These are phyloP conservation scores for Eimeria praecox DNA, from an alignment of 169 alveolate genomes.

Conservation along the genomic window DNA sequence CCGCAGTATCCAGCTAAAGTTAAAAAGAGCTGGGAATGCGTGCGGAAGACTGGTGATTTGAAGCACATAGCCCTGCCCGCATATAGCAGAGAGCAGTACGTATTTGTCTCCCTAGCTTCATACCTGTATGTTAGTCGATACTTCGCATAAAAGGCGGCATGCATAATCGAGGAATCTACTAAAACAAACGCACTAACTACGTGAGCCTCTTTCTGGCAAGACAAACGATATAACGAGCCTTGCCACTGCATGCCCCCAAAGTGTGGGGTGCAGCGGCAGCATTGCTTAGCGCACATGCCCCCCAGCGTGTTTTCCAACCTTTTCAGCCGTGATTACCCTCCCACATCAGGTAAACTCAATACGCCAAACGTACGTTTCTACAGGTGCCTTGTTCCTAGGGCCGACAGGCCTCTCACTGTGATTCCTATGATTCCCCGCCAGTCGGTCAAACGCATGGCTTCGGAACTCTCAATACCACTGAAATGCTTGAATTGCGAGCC, in stretches of 20 bases:
- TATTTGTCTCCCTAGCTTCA: background rate
- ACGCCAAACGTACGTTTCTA: background rate
- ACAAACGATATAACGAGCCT: background rate
- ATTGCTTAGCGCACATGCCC: background rate
- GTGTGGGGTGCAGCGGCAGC: background rate
- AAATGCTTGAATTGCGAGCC: background rate
- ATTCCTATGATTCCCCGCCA: background rate
- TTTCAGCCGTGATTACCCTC: background rate
- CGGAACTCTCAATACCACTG: background rate
- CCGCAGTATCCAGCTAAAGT: background rate
- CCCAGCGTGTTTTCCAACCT: background rate
- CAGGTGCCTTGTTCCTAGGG: no score
- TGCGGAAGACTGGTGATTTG: background rate
- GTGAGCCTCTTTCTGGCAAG: background rate
- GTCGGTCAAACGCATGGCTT: background rate
- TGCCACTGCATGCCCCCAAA: background rate
- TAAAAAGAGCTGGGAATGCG: background rate
- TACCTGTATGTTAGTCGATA: background rate
- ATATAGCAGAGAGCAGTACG: background rate
- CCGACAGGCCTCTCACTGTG: background rate
- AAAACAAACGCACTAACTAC: background rate
- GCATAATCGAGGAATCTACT: background rate
- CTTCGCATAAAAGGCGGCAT: background rate
- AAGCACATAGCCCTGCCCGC: background rate
- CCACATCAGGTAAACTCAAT: background rate